Evolutionary conservation across 805 yeast species (phyloP), one percentile per base, ranked within the genome.

Genomic region (Pichia occidentalis): DNA sequence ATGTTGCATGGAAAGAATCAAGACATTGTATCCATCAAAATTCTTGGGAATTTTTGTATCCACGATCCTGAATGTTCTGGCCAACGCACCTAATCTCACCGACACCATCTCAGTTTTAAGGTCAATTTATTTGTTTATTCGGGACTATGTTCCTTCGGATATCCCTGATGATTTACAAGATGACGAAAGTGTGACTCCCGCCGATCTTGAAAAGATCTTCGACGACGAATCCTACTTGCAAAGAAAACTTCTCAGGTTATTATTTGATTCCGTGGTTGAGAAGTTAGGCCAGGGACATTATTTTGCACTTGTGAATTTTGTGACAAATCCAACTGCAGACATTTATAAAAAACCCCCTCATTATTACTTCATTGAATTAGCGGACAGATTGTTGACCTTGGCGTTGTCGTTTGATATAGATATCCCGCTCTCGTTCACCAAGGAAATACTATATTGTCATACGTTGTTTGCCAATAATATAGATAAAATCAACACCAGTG

Each of bases 11-110:
- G 73, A 70, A 46, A 64, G 79, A 41, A 79, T 85, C 43, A 63
- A 67, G 26, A 83, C 95, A 0, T 55, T 75, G 14, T 77, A 80
- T 52, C 96, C 97, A 7, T 82, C 95, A 1, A 74, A 82, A 44
- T 87, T 84, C 52, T 61, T 88, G 32, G 70, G 81, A 1, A 80
- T 85, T 72, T 75, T 80, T 0, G 70, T 78, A 0, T 55, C 81
- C 1, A 67, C 86, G 0, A 56, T 79, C 25, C 59, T 80, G 36
- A 75, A 75, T 34, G 68, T 75, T 24, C 54, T 75, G 12, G 63
- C 68, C 24, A 45, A 55, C 7, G 75, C 76, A 44, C 53, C 60
- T 5, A 60, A 59, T 43, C 33, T 36, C 25, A 22, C 47, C 56
- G 22, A 50, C 37, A 24, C 50, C 46, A 32, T 58, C 47, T 9